Evolutionary conservation across 495 filamentous ascomycete genomes (phyloP).

Genomic region (Penicillium subrubescens): DNA sequence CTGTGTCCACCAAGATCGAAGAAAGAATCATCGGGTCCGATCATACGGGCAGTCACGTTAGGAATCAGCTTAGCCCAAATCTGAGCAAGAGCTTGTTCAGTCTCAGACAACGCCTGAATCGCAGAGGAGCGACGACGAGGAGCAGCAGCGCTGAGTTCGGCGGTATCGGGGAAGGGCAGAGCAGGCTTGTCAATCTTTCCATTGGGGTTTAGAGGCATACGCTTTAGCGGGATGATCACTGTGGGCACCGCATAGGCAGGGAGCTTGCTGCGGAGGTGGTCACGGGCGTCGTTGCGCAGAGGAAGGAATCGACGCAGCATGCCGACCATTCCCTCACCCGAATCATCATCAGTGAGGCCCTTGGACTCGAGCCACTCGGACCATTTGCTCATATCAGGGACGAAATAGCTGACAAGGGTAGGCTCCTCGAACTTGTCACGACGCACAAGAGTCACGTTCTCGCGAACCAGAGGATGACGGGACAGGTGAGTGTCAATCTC

Average conservation of each 20-base stretch:
- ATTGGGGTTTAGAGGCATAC: constrained; percentile 89
- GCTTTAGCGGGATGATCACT: constrained; percentile 75
- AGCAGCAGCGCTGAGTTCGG: constrained; percentile 51
- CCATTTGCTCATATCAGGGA: constrained; percentile 79
- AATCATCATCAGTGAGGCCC: constrained; percentile 50
- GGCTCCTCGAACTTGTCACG: constrained; percentile 91
- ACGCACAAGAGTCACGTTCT: constrained; percentile 84
- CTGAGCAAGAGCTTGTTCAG: constrained; percentile 65
- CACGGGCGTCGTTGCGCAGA: constrained; percentile 73
- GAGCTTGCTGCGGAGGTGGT: constrained; percentile 73
- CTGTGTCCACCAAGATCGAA: constrained; percentile 89
- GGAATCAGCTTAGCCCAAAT: constrained; percentile 65
- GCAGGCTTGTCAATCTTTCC: constrained; percentile 92
- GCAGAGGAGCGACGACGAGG: constrained; percentile 40
- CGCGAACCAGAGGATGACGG: constrained; percentile 75
- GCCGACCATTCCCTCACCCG: constrained; percentile 58
- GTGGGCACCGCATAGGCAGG: constrained; percentile 81
- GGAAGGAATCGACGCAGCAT: constrained; percentile 64
- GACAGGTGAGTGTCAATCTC: constrained; percentile 89
- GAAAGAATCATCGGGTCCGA: constrained; percentile 71
- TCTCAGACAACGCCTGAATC: constrained; percentile 54
- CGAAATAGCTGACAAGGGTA: constrained; percentile 86
- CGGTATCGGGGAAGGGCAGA: constrained; percentile 85
- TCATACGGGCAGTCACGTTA: constrained; percentile 55
- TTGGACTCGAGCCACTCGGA: constrained; percentile 61